A percentile compares a stretch with the other conserved stretches of the same genome.
phyloP scores from a whole-genome alignment of 1,284 basidiomycete species.

The Anthracocystis setariae region DNA sequence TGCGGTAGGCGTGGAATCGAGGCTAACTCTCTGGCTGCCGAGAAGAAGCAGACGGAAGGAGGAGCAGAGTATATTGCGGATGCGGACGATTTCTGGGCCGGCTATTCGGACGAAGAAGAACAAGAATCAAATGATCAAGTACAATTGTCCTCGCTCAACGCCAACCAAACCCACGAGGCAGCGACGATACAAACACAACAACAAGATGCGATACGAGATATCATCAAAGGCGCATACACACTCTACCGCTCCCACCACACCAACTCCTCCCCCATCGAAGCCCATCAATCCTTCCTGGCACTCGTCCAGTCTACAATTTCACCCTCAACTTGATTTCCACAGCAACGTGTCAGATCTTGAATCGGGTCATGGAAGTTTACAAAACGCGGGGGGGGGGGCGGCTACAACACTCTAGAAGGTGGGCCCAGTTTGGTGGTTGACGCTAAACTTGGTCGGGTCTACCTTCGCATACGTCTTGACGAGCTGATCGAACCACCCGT shows the following conservation, averaged over 20 bases:
- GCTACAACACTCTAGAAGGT: conserved; percentile 3
- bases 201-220: conserved; percentile 28
- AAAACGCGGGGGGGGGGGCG: too few relatives aligned
- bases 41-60: not conserved
- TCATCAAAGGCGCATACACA: conserved; percentile 24
- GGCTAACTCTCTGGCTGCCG: too few relatives aligned
- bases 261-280: not conserved
- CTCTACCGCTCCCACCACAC: conserved; percentile 9
- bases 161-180: too few relatives aligned
- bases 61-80: conserved; percentile 45
- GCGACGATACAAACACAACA: not conserved
- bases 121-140: not conserved
- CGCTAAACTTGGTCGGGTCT: conserved; percentile 31
- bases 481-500: conserved; percentile 32
- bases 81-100: conserved; percentile 47
- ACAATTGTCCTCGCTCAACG: too few relatives aligned
- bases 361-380: too few relatives aligned
- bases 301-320: conserved; percentile 16
- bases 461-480: conserved; percentile 23
- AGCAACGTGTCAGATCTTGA: too few relatives aligned
- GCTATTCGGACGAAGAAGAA: conserved; percentile 33
- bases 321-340: not conserved
- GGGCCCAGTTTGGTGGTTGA: conserved; percentile 25
- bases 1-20: too few relatives aligned
- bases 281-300: conserved; percentile 11